Evolutionary conservation across 2,329 filamentous ascomycete species (phyloP).

Genomic region (Arthrobotrys iridis): DNA sequence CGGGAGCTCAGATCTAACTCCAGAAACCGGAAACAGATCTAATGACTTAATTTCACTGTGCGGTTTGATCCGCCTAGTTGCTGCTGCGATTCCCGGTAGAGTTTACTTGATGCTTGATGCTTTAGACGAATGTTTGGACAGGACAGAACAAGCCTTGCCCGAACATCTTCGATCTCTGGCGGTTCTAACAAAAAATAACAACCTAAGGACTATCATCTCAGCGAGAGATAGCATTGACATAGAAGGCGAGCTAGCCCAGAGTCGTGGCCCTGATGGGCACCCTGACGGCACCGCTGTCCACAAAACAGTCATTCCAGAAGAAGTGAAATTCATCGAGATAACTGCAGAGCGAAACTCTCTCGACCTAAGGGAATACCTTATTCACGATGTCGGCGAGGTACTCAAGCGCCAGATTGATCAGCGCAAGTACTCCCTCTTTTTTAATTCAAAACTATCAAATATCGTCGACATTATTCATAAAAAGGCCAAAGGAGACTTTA

Average conservation of each 20-base stretch:
- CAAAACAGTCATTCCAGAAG: no score
- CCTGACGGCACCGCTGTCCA: no score
- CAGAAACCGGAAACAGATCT: background rate
- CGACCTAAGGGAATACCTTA: constrained; percentile 17
- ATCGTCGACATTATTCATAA: background rate
- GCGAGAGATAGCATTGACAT: constrained; percentile 24
- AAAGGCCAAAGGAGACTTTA: constrained; percentile 26
- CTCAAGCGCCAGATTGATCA: background rate
- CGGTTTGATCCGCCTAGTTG: background rate
- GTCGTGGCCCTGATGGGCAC: no score
- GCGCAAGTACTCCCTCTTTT: background rate
- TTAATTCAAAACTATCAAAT: background rate
- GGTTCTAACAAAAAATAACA: no score
- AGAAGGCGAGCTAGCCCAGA: background rate
- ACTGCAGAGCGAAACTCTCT: background rate
- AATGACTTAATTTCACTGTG: background rate
- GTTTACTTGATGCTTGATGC: constrained; percentile 29
- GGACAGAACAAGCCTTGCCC: background rate
- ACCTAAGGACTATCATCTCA: constrained; percentile 21
- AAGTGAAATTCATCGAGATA: constrained; percentile 5
- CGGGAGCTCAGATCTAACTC: no score
- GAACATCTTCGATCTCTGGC: background rate
- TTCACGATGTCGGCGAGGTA: background rate
- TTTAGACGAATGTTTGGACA: constrained; percentile 36
- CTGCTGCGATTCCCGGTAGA: background rate